A percentile compares a stretch with the other conserved stretches of the same genome.
Evolutionary conservation across 768 basidiomycete species (phyloP).

Genomic region (Tricholoma furcatifolium): DNA sequence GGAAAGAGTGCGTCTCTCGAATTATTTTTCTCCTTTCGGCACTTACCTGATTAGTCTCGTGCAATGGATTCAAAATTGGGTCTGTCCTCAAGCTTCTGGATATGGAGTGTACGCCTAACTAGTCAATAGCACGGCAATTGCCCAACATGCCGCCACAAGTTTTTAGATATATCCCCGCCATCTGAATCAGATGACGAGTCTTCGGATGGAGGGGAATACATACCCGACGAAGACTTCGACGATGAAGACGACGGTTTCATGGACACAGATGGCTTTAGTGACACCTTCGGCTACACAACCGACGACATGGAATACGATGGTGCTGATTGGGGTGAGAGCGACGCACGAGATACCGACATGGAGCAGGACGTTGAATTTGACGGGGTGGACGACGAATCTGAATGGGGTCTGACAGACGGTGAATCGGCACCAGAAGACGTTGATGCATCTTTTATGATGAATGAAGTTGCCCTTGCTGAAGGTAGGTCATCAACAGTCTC

Average conservation of each 20-base stretch:
- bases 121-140: slow-evolving; percentile 64
- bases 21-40: background rate
- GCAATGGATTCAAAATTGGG: slow-evolving; percentile 65
- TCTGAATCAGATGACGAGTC: slow-evolving; percentile 62
- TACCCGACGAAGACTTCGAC: slow-evolving; percentile 51
- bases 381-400: slow-evolving; percentile 28
- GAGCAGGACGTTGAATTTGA: slow-evolving; percentile 13
- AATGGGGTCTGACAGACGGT: slow-evolving; percentile 44
- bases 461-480: slow-evolving; percentile 12
- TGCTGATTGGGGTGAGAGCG: slow-evolving; percentile 20
- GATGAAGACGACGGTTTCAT: slow-evolving; percentile 48
- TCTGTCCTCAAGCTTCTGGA: slow-evolving; percentile 24
- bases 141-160: slow-evolving; percentile 62
- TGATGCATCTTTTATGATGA: slow-evolving; percentile 10
- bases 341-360: slow-evolving; percentile 16
- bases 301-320: slow-evolving; percentile 36
- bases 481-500: slow-evolving; percentile 16
- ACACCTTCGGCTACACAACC: slow-evolving; percentile 36
- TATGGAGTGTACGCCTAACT: background rate
- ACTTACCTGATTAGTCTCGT: slow-evolving; percentile 42
- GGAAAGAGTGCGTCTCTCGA: slow-evolving; percentile 47
- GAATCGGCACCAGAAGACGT: slow-evolving; percentile 30
- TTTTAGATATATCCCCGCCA: slow-evolving; percentile 51
- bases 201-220: slow-evolving; percentile 66
- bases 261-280: slow-evolving; percentile 42